A percentile compares a stretch with the other conserved stretches of the same genome.
Evolutionary conservation across 2,329 filamentous ascomycete genomes (phyloP).

Genomic region (Mycocentrospora acerina): DNA sequence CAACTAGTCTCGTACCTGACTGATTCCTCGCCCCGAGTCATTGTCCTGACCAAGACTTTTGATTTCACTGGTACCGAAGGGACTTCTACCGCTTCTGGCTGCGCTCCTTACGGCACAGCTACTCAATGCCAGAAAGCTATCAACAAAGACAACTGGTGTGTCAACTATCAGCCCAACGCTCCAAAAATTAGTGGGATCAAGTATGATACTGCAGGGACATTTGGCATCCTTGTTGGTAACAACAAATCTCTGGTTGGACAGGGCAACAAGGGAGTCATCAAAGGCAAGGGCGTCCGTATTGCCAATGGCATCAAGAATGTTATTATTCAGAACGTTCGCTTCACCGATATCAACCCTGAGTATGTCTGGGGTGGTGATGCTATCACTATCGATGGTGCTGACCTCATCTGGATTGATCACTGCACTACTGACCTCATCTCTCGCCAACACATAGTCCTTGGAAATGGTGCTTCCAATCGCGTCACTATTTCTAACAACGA

Average conservation of each 20-base stretch:
- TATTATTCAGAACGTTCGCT: slow-evolving; percentile 50
- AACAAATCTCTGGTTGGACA: slow-evolving; percentile 61
- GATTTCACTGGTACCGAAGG: slow-evolving; percentile 61
- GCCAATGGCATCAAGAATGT: slow-evolving; percentile 51
- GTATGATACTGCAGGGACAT: slow-evolving; percentile 55
- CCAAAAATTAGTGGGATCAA: slow-evolving; percentile 46
- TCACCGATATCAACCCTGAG: slow-evolving; percentile 46
- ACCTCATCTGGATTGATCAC: slow-evolving; percentile 32
- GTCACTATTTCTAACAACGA: slow-evolving; percentile 63
- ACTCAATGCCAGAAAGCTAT: slow-evolving; percentile 62
- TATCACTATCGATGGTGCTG: slow-evolving; percentile 32
- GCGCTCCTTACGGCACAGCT: slow-evolving; percentile 54
- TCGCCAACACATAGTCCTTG: slow-evolving; percentile 63
- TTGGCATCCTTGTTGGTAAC: slow-evolving; percentile 55
- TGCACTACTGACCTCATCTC: slow-evolving; percentile 57
- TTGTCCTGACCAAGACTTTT: slow-evolving; percentile 58
- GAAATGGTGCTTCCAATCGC: slow-evolving; percentile 54
- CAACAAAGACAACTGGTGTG: slow-evolving; percentile 58
- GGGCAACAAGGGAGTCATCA: slow-evolving; percentile 57
- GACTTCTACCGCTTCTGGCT: slow-evolving; percentile 55
- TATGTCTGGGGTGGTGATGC: slow-evolving; percentile 42
- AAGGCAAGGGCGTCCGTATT: slow-evolving; percentile 59
- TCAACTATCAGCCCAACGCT: slow-evolving; percentile 59
- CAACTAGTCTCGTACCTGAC: slow-evolving; percentile 63
- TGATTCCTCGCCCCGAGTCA: slow-evolving; percentile 56